Base-by-base conservation (phyloP, 768 basidiomycete genomes). In the Tubosaeta brunneosetosa region DNA sequence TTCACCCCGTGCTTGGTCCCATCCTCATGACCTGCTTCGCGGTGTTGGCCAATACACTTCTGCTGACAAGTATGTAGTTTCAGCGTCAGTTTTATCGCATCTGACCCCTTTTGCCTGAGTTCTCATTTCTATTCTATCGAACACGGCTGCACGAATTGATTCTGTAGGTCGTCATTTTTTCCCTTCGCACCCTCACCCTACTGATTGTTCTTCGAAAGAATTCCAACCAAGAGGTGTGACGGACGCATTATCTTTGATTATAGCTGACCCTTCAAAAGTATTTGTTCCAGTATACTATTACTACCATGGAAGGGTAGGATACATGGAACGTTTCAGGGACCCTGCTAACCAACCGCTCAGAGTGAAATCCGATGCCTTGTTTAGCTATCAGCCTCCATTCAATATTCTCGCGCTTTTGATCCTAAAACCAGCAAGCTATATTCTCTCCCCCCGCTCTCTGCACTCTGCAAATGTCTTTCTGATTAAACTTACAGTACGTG, bases 301-400 rank as follows among this genome's bases (percentile, higher is more conserved):
- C 82, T 33, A 95, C 93, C 0, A 87, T 95, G 46, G 89, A 94
- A 77, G 90, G 91, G 89, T 88, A 60, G 50, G 42, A n/a, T 11
- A 37, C 40, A 22, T 14, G 31, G 43, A 17, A 8, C 9, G n/a
- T 14, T 48, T 47, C 9, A 17, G 34, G 37, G 14, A 37, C 32
- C n/a, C 17, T 44, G 6, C 44, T 61, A 7, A 67, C 33, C 12
- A 27, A 34, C 29, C 22, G 31, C 26, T 44, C 56, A 90, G 91
- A 22, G 88, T 93, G 63, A 93, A 93, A 65, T 85, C 86, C 3
- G 91, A 94, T 65, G 89, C 89, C 1, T 74, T 97, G 16, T 91
- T 94, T 73, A 91, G 87, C 44, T 95, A 97, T 61, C 89, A 93
- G 58, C 91, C 90, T 2, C 93, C 93, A 1, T 91, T 92, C 78